phyloP scores from a whole-genome alignment of 257 asterid genomes.

The Orobanche coerulescens region DNA sequence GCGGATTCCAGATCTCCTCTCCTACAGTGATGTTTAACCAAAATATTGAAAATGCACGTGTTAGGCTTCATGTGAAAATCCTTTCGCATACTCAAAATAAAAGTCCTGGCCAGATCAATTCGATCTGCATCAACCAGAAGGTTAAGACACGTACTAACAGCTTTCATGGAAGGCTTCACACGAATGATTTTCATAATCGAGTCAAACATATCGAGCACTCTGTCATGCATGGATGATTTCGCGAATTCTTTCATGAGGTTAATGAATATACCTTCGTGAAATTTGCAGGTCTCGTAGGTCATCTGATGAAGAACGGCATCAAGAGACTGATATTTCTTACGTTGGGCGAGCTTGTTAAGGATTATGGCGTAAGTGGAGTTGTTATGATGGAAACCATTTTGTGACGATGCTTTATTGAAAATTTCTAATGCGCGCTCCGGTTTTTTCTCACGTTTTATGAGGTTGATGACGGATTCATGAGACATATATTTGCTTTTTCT shows the following conservation, averaged over 20 bases:
- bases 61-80: constrained; percentile 67
- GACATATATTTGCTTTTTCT: constrained; percentile 46
- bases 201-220: constrained; percentile 67
- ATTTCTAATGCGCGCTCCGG: constrained; percentile 56
- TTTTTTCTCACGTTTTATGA: constrained; percentile 55
- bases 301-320: constrained; percentile 70
- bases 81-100: constrained; percentile 48
- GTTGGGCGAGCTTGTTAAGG: constrained; percentile 69
- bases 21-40: constrained; percentile 76
- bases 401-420: constrained; percentile 55
- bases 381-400: constrained; percentile 76
- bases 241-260: constrained; percentile 92
- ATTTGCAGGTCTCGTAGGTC: constrained; percentile 84
- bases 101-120: constrained; percentile 57
- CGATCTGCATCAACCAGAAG: constrained; percentile 63
- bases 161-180: constrained; percentile 72
- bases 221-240: constrained; percentile 52
- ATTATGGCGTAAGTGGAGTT: constrained; percentile 61
- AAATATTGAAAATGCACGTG: constrained; percentile 82
- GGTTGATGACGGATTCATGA: constrained; percentile 44
- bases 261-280: constrained; percentile 73
- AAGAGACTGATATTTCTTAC: constrained; percentile 47
- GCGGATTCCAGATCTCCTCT: constrained; percentile 65
- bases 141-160: constrained; percentile 87
- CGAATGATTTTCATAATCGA: constrained; percentile 52